A percentile compares a stretch with the other conserved stretches of the same genome.
These are phyloP conservation scores for Dactylonectria macrodidyma DNA, from an alignment of 2,329 filamentous ascomycete genomes.

Conservation along the genomic window DNA sequence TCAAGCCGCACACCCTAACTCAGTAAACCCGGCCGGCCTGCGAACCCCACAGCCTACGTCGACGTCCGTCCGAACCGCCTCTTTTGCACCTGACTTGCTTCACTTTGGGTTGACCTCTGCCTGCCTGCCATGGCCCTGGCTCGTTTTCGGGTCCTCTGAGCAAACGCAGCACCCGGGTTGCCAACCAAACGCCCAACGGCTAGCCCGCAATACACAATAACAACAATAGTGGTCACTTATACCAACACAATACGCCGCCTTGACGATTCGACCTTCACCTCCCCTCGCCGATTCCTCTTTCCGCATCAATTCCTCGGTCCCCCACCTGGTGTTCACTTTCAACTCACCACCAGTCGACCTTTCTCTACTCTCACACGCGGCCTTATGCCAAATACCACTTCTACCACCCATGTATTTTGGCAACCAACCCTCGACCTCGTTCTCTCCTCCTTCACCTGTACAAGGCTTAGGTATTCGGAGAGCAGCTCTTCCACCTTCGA, in stretches of 20 bases:
- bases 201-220: slow-evolving; percentile 9
- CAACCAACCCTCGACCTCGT: slow-evolving; percentile 39
- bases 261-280: background rate
- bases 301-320: slow-evolving; percentile 1
- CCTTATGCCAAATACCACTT: background rate
- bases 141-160: slow-evolving; percentile 34
- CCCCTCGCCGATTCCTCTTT: slow-evolving; percentile 8
- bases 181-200: slow-evolving; percentile 31
- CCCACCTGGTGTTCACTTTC: background rate
- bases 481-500: slow-evolving; percentile 36
- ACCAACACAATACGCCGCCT: slow-evolving; percentile 11
- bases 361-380: background rate
- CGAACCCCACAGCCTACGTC: slow-evolving; percentile 20
- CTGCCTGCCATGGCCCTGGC: slow-evolving; percentile 46
- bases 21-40: background rate
- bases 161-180: slow-evolving; percentile 36
- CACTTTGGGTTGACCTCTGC: slow-evolving; percentile 31
- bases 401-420: slow-evolving; percentile 49
- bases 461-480: slow-evolving; percentile 38
- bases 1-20: slow-evolving; percentile 23
- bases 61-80: slow-evolving; percentile 27
- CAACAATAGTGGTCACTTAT: slow-evolving; percentile 31
- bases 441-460: slow-evolving; percentile 44
- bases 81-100: slow-evolving; percentile 32
- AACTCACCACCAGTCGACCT: slow-evolving; percentile 3